Evolutionary conservation across 345 rosid species (phyloP).

Genomic region (Linum tenue): DNA sequence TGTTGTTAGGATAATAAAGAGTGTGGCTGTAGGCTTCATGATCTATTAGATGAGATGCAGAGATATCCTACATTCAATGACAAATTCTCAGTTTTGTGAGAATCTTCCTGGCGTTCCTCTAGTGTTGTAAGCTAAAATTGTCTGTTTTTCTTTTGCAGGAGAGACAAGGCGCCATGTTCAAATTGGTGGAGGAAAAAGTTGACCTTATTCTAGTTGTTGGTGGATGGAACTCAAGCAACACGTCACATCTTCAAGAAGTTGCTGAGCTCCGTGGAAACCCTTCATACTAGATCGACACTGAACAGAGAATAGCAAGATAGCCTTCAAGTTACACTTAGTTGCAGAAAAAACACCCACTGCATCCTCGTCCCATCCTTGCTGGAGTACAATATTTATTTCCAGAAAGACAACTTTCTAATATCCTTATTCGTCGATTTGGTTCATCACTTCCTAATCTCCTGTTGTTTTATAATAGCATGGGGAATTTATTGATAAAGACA

Average conservation of each 20-base stretch:
- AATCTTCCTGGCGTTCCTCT: no score
- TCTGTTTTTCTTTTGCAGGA: constrained; percentile 40
- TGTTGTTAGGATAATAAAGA: no score
- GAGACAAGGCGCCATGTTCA: constrained; percentile 93
- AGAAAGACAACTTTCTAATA: no score
- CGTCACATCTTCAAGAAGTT: constrained; percentile 96
- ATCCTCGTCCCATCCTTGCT: background rate
- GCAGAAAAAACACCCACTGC: constrained; percentile 4
- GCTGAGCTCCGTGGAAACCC: constrained; percentile 80
- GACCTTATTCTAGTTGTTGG: constrained; percentile 90
- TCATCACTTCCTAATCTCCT: background rate
- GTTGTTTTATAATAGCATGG: constrained; percentile 46
- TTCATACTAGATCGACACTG: constrained; percentile 85
- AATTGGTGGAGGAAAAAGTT: constrained; percentile 74
- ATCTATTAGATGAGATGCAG: no score
- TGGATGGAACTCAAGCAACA: constrained; percentile 98
- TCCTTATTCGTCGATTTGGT: background rate
- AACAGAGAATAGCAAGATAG: constrained; percentile 82
- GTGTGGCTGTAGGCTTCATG: no score
- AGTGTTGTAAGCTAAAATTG: no score
- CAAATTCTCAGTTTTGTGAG: no score
- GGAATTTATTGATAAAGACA: constrained; percentile 83
- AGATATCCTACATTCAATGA: no score
- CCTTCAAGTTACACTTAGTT: constrained; percentile 66
- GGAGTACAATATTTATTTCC: no score